A percentile compares a stretch with the other conserved stretches of the same genome.
These are phyloP conservation scores for Botryosphaeria dothidea DNA, from an alignment of 2,329 filamentous ascomycete species.

Conservation along the genomic window DNA sequence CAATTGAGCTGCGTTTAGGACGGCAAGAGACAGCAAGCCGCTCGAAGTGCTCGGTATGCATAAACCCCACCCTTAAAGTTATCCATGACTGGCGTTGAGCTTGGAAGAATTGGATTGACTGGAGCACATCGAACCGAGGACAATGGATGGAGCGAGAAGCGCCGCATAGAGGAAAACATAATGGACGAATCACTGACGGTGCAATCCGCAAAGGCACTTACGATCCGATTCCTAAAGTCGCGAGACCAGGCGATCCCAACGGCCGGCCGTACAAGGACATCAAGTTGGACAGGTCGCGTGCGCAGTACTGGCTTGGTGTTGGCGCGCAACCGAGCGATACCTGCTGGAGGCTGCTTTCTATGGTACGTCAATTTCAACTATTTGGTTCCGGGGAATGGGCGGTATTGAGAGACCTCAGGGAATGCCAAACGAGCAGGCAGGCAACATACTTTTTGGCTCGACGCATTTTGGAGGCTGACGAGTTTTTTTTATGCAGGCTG, in stretches of 20 bases:
- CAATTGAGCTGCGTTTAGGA: slow-evolving; percentile 52
- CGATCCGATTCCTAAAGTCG: slow-evolving; percentile 59
- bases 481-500: slow-evolving; percentile 26
- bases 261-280: slow-evolving; percentile 84
- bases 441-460: no score
- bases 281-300: slow-evolving; percentile 75
- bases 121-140: no score
- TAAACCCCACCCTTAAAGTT: slow-evolving; percentile 48
- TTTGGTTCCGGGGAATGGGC: not conserved
- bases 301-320: slow-evolving; percentile 95
- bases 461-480: not conserved
- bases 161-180: not conserved
- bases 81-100: slow-evolving; percentile 48
- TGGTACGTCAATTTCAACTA: slow-evolving; percentile 57
- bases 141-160: no score
- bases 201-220: slow-evolving; percentile 58
- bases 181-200: not conserved
- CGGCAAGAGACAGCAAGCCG: slow-evolving; percentile 82
- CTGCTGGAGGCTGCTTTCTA: slow-evolving; percentile 79
- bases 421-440: no score
- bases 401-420: no score
- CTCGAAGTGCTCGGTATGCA: slow-evolving; percentile 83
- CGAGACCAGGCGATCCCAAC: slow-evolving; percentile 49
- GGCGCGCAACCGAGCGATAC: slow-evolving; percentile 92
- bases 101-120: not conserved